Evolutionary conservation across 495 filamentous ascomycete genomes (phyloP).

Genomic region (Amorphotheca resinae): DNA sequence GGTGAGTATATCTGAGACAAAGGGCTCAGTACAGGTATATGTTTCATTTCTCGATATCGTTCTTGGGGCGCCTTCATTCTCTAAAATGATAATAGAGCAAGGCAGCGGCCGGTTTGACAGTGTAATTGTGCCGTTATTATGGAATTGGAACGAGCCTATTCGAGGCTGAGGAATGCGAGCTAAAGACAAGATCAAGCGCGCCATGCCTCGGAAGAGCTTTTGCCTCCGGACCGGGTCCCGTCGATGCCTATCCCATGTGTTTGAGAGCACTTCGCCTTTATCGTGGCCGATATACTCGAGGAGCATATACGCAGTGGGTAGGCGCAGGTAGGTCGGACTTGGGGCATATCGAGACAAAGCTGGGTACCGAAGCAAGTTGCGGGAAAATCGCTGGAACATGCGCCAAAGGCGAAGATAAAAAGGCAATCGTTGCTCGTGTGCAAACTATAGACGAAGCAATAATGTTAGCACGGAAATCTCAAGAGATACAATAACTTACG

Average conservation of each 20-base stretch:
- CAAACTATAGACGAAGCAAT: conserved; percentile 22
- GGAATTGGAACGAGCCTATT: conserved; percentile 23
- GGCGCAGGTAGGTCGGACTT: conserved; percentile 12
- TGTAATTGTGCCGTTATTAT: too few relatives aligned
- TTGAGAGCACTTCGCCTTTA: conserved; percentile 25
- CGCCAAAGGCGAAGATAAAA: conserved; percentile 18
- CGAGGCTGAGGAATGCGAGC: conserved; percentile 14
- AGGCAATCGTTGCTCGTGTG: conserved; percentile 20
- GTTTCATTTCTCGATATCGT: conserved; percentile 24
- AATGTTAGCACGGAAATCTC: conserved; percentile 9
- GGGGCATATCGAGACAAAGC: conserved; percentile 18
- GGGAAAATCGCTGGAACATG: conserved; percentile 17
- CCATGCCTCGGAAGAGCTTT: conserved; percentile 23
- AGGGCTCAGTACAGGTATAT: conserved; percentile 24
- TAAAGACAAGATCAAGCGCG: conserved; percentile 20
- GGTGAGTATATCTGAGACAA: conserved; percentile 23
- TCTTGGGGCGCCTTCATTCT: conserved; percentile 27
- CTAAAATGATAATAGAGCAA: conserved; percentile 21
- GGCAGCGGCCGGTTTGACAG: conserved; percentile 24
- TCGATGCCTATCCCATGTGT: conserved; percentile 20
- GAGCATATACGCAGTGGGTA: conserved; percentile 22
- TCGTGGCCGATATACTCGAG: conserved; percentile 24
- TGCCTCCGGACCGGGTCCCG: conserved; percentile 13
- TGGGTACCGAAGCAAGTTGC: conserved; percentile 19
- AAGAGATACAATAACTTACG: conserved; percentile 15